Conservation (phyloP, 352 stramenopile species). For the Blastocystis sp. region DNA sequence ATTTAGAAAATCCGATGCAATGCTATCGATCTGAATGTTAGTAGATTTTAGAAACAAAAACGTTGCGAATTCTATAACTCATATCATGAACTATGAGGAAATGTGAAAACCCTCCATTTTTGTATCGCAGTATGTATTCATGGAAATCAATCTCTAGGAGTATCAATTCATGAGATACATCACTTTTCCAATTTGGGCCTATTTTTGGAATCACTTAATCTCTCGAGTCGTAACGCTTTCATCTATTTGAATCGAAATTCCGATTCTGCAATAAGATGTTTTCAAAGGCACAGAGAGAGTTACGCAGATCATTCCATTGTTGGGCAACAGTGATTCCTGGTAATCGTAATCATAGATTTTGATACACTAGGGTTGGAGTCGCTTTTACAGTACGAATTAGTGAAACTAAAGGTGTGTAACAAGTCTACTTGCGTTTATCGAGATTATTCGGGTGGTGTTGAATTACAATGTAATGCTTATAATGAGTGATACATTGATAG, state of each 20-base stretch:
- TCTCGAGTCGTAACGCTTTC: not conserved
- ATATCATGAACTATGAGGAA: too few relatives aligned
- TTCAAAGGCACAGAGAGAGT: not conserved
- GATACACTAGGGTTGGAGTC: not conserved
- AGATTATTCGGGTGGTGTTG: slow-evolving; percentile 43
- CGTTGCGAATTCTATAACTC: not conserved
- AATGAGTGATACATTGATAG: not conserved
- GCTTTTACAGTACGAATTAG: slow-evolving; percentile 43
- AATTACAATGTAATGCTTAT: not conserved
- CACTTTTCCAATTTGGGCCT: too few relatives aligned
- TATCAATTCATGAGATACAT: too few relatives aligned
- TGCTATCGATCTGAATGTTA: not conserved
- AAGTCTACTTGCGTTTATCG: slow-evolving; percentile 57
- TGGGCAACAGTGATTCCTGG: slow-evolving; percentile 53
- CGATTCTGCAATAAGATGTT: not conserved
- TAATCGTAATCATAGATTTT: not conserved
- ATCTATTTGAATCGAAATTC: not conserved
- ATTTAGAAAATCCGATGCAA: not conserved
- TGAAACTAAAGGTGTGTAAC: slow-evolving; percentile 31
- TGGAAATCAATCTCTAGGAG: too few relatives aligned
- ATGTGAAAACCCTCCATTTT: too few relatives aligned
- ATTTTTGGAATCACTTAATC: not conserved
- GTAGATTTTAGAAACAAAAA: not conserved
- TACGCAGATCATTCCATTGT: slow-evolving; percentile 13
- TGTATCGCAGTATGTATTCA: too few relatives aligned